These are phyloP conservation scores for Flaveria robusta DNA, from an alignment of 129 eudicot species.

Conservation along the genomic window DNA sequence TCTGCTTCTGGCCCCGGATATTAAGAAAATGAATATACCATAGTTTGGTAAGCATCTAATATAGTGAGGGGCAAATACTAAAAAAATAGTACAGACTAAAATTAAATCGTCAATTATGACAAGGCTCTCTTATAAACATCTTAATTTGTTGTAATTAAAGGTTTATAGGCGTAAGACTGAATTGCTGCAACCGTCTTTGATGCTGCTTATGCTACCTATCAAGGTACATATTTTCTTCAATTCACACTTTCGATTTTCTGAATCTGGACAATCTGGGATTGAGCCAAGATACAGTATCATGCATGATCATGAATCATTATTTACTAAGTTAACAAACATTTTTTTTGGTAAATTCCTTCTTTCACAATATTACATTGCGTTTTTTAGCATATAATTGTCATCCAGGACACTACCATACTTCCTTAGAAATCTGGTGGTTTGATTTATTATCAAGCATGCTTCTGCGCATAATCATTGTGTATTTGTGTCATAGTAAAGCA, in stretches of 20 bases:
- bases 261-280: background rate
- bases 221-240: constrained; percentile 34
- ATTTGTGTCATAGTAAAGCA: background rate
- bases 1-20: background rate
- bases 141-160: constrained; percentile 26
- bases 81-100: background rate
- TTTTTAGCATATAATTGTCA: constrained; percentile 2
- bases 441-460: constrained; percentile 17
- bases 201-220: constrained; percentile 43
- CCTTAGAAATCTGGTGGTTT: background rate
- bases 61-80: background rate
- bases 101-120: background rate
- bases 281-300: background rate
- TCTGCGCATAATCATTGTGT: background rate
- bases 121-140: background rate
- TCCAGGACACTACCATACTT: constrained; percentile 2
- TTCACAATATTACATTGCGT: background rate
- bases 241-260: background rate
- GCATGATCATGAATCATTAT: background rate
- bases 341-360: background rate
- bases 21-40: background rate
- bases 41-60: background rate
- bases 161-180: constrained; percentile 25
- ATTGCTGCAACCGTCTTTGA: constrained; percentile 33
- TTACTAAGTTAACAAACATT: background rate